Evolutionary conservation across 192 early-diverging fungal genomes (phyloP).

Genomic region (Backusella parvicylindrica): DNA sequence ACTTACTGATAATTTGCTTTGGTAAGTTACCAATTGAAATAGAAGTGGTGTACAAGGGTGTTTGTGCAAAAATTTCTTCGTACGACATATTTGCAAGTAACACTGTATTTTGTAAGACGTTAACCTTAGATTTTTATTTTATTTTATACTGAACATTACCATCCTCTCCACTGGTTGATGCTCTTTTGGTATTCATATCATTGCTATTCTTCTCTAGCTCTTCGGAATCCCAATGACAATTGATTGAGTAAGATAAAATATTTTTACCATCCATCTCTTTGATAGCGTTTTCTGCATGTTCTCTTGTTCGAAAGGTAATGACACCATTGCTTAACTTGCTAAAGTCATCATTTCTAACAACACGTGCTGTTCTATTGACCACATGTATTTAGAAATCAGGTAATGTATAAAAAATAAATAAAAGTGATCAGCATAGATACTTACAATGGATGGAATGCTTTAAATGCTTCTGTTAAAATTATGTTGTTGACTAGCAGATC

Average conservation of each 20-base stretch:
- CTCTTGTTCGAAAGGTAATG: constrained; percentile 77
- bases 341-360: constrained; percentile 47
- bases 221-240: constrained; percentile 88
- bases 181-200: neutral
- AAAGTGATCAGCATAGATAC: neutral
- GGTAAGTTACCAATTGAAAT: constrained; percentile 86
- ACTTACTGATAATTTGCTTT: constrained; percentile 49
- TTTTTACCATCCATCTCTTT: constrained; percentile 78
- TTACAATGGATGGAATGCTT: neutral
- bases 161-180: neutral
- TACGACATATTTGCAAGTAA: constrained; percentile 43
- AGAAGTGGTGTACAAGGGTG: constrained; percentile 80
- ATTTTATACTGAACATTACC: neutral
- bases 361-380: constrained; percentile 67
- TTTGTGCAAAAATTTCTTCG: constrained; percentile 69
- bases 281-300: constrained; percentile 85
- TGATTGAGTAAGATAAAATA: constrained; percentile 76
- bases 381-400: neutral
- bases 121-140: neutral
- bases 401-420: neutral
- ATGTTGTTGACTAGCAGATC: neutral
- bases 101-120: neutral
- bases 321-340: constrained; percentile 66
- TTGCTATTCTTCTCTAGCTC: constrained; percentile 35
- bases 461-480: neutral